Conservation (phyloP, 768 basidiomycete species). For the Gyrodon lividus region DNA sequence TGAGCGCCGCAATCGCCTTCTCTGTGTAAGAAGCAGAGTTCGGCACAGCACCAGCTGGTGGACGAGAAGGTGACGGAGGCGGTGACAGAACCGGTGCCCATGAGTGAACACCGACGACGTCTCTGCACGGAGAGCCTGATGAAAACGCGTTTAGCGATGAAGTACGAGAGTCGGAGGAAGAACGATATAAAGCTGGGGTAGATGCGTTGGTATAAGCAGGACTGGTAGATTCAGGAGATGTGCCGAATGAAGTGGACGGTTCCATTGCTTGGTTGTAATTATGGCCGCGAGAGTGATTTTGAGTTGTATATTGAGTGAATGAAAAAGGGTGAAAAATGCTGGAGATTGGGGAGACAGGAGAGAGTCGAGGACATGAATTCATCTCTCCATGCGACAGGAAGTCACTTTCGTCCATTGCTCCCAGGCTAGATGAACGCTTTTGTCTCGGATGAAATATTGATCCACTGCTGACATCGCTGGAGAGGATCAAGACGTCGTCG, state of each 20-base stretch:
- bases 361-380: conserved; percentile 19
- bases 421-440: conserved; percentile 46
- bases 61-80: conserved; percentile 13
- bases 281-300: conserved; percentile 11
- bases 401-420: conserved; percentile 41
- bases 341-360: conserved; percentile 16
- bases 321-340: conserved; percentile 17
- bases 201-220: conserved; percentile 28
- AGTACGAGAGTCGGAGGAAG: conserved; percentile 19
- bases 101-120: conserved; percentile 6
- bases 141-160: conserved; percentile 8
- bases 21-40: conserved; percentile 48
- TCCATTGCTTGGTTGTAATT: conserved; percentile 13
- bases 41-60: conserved; percentile 1
- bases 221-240: conserved; percentile 26
- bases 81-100: conserved; percentile 11
- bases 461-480: conserved; percentile 24
- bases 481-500: conserved; percentile 59
- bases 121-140: conserved; percentile 1
- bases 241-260: conserved; percentile 21
- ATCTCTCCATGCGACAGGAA: conserved; percentile 14
- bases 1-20: conserved; percentile 59
- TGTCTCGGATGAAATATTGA: conserved; percentile 22
- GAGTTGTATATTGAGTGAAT: conserved; percentile 12
- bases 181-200: conserved; percentile 15